Conservation (phyloP, 2,329 filamentous ascomycete genomes). For the Allantophomopsis lycopodina region DNA sequence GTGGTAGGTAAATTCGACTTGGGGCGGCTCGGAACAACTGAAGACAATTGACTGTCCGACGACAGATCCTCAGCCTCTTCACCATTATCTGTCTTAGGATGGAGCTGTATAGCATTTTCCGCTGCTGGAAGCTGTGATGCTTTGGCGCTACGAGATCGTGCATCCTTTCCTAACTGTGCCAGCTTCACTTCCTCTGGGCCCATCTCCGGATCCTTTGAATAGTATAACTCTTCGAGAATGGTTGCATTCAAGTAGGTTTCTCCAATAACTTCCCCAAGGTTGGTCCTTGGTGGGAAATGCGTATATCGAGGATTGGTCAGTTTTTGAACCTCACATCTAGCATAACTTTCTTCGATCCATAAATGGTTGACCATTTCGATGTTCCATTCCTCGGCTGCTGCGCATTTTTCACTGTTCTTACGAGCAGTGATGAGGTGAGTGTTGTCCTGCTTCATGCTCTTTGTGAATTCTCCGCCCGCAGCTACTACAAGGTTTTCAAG, state of each 20-base stretch:
- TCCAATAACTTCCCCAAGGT: constrained; percentile 84
- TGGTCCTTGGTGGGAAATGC: constrained; percentile 78
- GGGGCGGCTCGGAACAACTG: neutral
- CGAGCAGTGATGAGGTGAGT: constrained; percentile 92
- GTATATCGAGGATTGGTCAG: constrained; percentile 65
- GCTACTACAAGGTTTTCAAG: constrained; percentile 83
- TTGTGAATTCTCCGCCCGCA: constrained; percentile 78
- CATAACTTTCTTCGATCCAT: constrained; percentile 96
- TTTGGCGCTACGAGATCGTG: neutral
- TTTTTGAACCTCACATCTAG: constrained; percentile 65
- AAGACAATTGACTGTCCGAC: neutral
- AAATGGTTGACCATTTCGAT: constrained; percentile 86
- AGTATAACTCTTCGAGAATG: constrained; percentile 51
- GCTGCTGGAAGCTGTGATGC: neutral
- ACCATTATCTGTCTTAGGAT: neutral
- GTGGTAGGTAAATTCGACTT: constrained; percentile 23
- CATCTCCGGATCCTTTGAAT: constrained; percentile 30
- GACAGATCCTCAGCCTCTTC: neutral
- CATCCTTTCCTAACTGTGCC: constrained; percentile 10
- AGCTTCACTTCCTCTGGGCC: constrained; percentile 21
- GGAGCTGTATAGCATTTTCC: neutral
- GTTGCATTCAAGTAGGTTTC: constrained; percentile 66
- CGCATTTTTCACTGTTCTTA: constrained; percentile 81
- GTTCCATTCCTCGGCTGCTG: constrained; percentile 84
- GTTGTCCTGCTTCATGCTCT: constrained; percentile 89